Percentiles rank a stretch among this genome's conserved stretches.
phyloP scores from a whole-genome alignment of 2,329 filamentous ascomycete species.

The Aureobasidium leucospermi region DNA sequence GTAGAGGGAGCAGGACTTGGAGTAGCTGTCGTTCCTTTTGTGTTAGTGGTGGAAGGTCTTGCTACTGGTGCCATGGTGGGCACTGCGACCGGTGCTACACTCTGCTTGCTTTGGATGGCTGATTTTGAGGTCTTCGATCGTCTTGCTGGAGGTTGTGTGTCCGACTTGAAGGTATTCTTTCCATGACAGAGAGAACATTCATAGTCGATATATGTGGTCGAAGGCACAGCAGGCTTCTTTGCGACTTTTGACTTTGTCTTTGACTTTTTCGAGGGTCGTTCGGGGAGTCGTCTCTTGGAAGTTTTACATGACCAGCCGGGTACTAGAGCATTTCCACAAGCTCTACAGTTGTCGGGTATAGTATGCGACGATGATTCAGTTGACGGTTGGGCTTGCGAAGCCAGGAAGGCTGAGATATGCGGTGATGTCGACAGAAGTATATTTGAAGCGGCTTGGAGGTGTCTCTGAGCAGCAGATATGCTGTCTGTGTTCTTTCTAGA shows the following conservation, averaged over 20 bases:
- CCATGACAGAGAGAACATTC: slow-evolving; percentile 1
- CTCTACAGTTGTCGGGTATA: slow-evolving; percentile 21
- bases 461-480: not conserved
- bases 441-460: slow-evolving; percentile 6
- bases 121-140: not conserved
- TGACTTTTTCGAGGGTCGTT: not conserved
- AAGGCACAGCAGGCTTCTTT: not conserved
- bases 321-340: slow-evolving; percentile 32
- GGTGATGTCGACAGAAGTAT: slow-evolving; percentile 11
- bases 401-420: slow-evolving; percentile 14
- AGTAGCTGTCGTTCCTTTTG: not conserved
- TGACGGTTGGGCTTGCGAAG: not conserved
- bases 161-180: not conserved
- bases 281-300: not conserved
- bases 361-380: not conserved
- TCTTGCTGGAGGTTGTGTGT: not conserved
- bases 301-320: slow-evolving; percentile 29
- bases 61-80: not conserved
- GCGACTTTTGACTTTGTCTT: slow-evolving; percentile 1
- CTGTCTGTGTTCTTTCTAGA: not conserved
- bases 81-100: not conserved
- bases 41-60: not conserved
- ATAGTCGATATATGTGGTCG: not conserved
- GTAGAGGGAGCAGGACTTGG: not conserved
- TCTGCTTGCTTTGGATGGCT: not conserved